Evolutionary conservation across 768 basidiomycete species (phyloP).

Genomic region (Rhodotorula babjevae): DNA sequence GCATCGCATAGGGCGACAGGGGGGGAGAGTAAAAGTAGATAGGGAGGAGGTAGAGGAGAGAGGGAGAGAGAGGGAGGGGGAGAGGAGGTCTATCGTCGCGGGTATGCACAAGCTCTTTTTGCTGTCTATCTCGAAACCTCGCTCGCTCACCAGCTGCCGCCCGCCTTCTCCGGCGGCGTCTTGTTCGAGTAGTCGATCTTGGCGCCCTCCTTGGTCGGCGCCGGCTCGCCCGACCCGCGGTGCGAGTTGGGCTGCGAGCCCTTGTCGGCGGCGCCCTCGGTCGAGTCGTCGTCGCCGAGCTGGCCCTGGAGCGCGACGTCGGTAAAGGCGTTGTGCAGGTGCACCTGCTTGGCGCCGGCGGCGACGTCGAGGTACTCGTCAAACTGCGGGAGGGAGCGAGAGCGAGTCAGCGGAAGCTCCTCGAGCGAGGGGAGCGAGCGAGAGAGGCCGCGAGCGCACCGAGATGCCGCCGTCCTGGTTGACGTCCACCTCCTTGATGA

Average conservation of each 20-base stretch:
- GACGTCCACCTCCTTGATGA: slow-evolving; percentile 49
- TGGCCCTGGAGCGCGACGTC: slow-evolving; percentile 15
- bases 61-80: too few relatives aligned
- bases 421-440: not conserved
- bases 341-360: slow-evolving; percentile 49
- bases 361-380: slow-evolving; percentile 59
- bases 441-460: not conserved
- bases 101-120: too few relatives aligned
- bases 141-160: slow-evolving; percentile 4
- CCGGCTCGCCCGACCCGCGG: not conserved
- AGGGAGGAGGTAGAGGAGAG: too few relatives aligned
- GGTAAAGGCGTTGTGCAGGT: slow-evolving; percentile 29
- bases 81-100: too few relatives aligned
- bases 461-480: slow-evolving; percentile 54
- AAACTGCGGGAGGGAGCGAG: slow-evolving; percentile 49
- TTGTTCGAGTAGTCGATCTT: slow-evolving; percentile 25
- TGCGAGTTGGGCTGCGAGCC: not conserved
- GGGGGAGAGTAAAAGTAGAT: too few relatives aligned
- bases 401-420: not conserved
- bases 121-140: too few relatives aligned
- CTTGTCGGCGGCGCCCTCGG: not conserved
- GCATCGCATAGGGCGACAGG: too few relatives aligned
- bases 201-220: slow-evolving; percentile 8
- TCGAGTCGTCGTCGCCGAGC: not conserved
- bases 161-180: slow-evolving; percentile 15